Conservation (phyloP, 768 basidiomycete species). For the Phlegmacium glaucopus region DNA sequence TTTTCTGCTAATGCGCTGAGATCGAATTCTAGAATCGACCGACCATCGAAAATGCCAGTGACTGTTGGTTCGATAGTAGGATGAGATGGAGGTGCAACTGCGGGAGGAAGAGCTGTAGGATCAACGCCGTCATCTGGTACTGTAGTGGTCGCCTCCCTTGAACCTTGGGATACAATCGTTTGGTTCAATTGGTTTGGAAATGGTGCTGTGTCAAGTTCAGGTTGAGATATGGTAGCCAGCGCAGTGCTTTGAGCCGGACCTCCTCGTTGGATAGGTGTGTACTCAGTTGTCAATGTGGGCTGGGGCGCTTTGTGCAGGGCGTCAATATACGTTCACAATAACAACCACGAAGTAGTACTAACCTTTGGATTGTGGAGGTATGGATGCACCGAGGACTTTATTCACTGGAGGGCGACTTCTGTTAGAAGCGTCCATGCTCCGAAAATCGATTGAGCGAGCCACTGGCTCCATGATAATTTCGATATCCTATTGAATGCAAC, state of each 20-base stretch:
- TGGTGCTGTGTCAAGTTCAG: slow-evolving; percentile 10
- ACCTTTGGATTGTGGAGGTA: slow-evolving; percentile 32
- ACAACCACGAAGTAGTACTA: background rate
- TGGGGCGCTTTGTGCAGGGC: slow-evolving; percentile 32
- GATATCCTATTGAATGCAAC: slow-evolving; percentile 52
- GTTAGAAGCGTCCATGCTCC: slow-evolving; percentile 36
- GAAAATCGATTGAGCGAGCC: slow-evolving; percentile 69
- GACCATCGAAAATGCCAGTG: slow-evolving; percentile 67
- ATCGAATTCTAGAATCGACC: slow-evolving; percentile 84
- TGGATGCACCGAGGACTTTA: slow-evolving; percentile 16
- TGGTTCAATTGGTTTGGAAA: slow-evolving; percentile 12
- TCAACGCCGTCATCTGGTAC: slow-evolving; percentile 53
- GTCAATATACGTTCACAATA: slow-evolving; percentile 2
- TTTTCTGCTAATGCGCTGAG: slow-evolving; percentile 72
- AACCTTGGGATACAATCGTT: slow-evolving; percentile 2
- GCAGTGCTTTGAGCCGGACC: slow-evolving; percentile 30
- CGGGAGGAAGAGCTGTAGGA: slow-evolving; percentile 60
- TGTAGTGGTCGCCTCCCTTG: slow-evolving; percentile 9
- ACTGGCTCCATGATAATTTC: slow-evolving; percentile 90
- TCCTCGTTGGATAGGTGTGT: slow-evolving; percentile 69
- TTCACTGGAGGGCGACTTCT: slow-evolving; percentile 17
- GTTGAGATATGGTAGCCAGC: slow-evolving; percentile 10
- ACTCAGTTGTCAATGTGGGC: slow-evolving; percentile 76
- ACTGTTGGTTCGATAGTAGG: slow-evolving; percentile 70
- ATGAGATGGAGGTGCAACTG: slow-evolving; percentile 73